A percentile compares a stretch with the other conserved stretches of the same genome.
Evolutionary conservation across 345 rosid genomes (phyloP).

Genomic region (Dimocarpus longan): DNA sequence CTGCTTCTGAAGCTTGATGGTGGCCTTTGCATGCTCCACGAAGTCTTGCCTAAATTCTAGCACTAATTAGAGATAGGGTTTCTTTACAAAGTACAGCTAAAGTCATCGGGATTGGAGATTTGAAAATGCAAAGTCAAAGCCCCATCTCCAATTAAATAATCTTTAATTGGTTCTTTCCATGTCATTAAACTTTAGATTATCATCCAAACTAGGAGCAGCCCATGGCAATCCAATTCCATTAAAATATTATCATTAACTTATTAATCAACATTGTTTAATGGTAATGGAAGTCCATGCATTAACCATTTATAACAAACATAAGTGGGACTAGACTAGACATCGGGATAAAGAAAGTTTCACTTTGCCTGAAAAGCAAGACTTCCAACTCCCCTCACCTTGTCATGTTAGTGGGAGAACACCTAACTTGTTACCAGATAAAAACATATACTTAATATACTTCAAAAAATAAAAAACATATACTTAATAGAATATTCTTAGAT

Average conservation of each 20-base stretch:
- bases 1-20: too few relatives aligned
- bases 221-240: background rate
- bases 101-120: slow-evolving; percentile 3
- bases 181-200: slow-evolving; percentile 6
- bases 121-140: background rate
- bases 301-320: slow-evolving; percentile 13
- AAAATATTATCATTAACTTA: background rate
- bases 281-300: background rate
- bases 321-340: slow-evolving; percentile 2
- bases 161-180: background rate
- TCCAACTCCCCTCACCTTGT: slow-evolving; percentile 9
- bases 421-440: background rate
- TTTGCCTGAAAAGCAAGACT: slow-evolving; percentile 22
- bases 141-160: background rate
- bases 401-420: slow-evolving; percentile 6
- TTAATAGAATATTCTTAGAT: too few relatives aligned
- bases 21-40: background rate
- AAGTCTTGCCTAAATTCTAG: background rate
- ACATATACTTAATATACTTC: too few relatives aligned
- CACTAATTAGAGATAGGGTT: background rate
- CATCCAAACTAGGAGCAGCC: background rate
- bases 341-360: background rate
- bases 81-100: background rate
- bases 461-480: too few relatives aligned
- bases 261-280: background rate